A percentile compares a stretch with the other conserved stretches of the same genome.
These are phyloP conservation scores for Entomortierella chlamydospora DNA, from an alignment of 192 early-diverging fungal species.

Conservation along the genomic window DNA sequence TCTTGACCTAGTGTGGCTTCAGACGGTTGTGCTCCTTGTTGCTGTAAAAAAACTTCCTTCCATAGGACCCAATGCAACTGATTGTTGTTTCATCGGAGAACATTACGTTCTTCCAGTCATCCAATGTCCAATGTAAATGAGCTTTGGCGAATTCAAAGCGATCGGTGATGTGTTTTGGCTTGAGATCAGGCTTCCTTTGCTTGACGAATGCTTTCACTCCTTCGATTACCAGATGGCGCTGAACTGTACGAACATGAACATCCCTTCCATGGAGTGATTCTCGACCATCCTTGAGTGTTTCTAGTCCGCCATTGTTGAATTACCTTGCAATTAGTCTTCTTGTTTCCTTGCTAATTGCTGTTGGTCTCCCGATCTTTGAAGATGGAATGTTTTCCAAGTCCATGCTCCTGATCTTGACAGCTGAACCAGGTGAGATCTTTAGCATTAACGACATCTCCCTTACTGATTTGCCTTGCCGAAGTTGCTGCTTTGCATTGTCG, in stretches of 20 bases:
- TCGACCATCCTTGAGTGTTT: conserved; percentile 3
- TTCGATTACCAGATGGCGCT: not conserved
- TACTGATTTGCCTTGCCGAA: conserved; percentile 4
- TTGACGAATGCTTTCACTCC: conserved; percentile 1
- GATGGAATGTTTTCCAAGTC: conserved; percentile 18
- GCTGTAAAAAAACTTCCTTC: conserved; percentile 8
- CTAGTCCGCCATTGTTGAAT: conserved; percentile 7
- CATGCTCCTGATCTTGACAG: conserved; percentile 2
- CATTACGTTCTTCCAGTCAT: conserved; percentile 32
- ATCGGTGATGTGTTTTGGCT: not conserved
- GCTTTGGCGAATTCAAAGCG: conserved; percentile 11
- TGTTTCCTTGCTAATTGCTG: conserved; percentile 3
- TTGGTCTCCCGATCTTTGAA: not conserved
- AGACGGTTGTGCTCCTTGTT: not conserved
- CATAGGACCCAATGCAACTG: conserved; percentile 8
- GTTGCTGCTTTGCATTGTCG: not conserved
- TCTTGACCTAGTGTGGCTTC: not conserved
- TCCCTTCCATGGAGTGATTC: conserved; percentile 11
- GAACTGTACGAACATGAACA: conserved; percentile 1
- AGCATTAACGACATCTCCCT: not conserved
- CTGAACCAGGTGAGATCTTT: conserved; percentile 1
- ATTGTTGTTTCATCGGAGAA: conserved; percentile 32
- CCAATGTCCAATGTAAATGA: conserved; percentile 18
- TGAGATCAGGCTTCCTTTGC: conserved; percentile 9
- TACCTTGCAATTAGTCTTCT: not conserved